Evolutionary conservation across 805 yeast species (phyloP).

Genomic region (Metschnikowia kunwiensis): DNA sequence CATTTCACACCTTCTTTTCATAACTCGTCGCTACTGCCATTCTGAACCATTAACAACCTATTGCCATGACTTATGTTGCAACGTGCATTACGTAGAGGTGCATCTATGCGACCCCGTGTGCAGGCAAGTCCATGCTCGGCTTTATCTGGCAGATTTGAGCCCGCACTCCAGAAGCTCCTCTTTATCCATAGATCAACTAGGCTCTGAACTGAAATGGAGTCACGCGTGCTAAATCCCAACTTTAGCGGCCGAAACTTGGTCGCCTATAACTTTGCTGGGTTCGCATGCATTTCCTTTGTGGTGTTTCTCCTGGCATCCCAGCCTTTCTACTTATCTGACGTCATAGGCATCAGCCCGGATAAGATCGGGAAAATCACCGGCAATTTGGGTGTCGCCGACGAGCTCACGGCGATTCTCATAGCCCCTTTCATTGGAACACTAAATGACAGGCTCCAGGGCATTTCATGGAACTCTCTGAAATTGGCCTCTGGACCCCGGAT

Average conservation of each 20-base stretch:
- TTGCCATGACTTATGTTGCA: no score
- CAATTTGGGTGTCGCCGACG: conserved; percentile 51
- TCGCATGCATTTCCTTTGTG: conserved; percentile 37
- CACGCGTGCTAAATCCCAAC: conserved; percentile 12
- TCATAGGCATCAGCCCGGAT: conserved; percentile 24
- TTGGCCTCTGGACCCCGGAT: conserved; percentile 49
- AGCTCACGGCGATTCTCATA: conserved; percentile 47
- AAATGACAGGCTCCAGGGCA: conserved; percentile 47
- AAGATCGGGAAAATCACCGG: conserved; percentile 36
- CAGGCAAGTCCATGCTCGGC: conserved; percentile 5
- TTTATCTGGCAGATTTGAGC: conserved; percentile 2
- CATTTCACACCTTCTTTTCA: no score
- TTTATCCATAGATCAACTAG: no score
- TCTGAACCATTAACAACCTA: no score
- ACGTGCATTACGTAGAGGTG: no score
- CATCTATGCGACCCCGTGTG: no score
- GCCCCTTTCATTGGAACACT: conserved; percentile 65
- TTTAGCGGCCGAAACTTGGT: conserved; percentile 24
- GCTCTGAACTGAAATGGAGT: no score
- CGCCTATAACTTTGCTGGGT: conserved; percentile 36
- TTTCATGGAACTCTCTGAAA: conserved; percentile 10
- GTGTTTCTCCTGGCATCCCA: conserved; percentile 41
- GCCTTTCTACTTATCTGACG: conserved; percentile 37
- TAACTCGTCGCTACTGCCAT: no score
- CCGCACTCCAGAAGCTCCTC: no score